Evolutionary conservation across 805 yeast genomes (phyloP), one percentile per base, ranked within the genome.

Genomic region (Blastobotrys attinorum): DNA sequence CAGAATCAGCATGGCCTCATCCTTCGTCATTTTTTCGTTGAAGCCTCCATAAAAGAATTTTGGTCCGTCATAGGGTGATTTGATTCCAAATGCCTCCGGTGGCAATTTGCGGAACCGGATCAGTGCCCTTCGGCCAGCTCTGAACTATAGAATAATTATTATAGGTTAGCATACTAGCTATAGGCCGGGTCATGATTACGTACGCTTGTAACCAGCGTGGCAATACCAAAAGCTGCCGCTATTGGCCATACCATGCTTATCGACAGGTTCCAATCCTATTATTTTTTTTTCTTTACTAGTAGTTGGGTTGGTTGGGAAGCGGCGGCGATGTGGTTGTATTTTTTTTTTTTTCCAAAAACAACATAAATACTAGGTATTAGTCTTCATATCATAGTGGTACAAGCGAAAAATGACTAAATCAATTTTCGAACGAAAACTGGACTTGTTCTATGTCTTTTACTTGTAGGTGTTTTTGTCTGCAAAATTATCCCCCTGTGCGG

Each of bases 1-100:
- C 43, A 76, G 65, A 17, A 76, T 72, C 52, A 69, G 71, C 47
- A 71, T 60, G 7, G 80, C 81, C 56, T 76, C 81, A 45, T 63
- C 63, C 40, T 73, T 70, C 4, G 70, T 63, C 80, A 76, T 76
- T 46, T 67, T 43, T 4, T 39, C 43, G 29, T 57, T 54, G 43
- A 64, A 64, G 4, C 69, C 68, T 15, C 68, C 69, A 16, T 43
- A 47, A 37, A 56, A 50, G 40, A 55, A 64, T 34, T 20, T 41
- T 11, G 15, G 23, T 7, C 20, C 27, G n/a, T 20, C 16, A 11
- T 22, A 22, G 5, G 11, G 31, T 11, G 39, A 22, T 15, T 29
- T 40, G 29, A 40, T 32, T 4, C 55, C 57, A 45, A 60, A 60
- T 16, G 51, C 49, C 27, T 56, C 56, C 4, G 60, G 57, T 3